Base-by-base conservation (phyloP, 169 alveolate genomes). In the Eimeria mitis region DNA sequence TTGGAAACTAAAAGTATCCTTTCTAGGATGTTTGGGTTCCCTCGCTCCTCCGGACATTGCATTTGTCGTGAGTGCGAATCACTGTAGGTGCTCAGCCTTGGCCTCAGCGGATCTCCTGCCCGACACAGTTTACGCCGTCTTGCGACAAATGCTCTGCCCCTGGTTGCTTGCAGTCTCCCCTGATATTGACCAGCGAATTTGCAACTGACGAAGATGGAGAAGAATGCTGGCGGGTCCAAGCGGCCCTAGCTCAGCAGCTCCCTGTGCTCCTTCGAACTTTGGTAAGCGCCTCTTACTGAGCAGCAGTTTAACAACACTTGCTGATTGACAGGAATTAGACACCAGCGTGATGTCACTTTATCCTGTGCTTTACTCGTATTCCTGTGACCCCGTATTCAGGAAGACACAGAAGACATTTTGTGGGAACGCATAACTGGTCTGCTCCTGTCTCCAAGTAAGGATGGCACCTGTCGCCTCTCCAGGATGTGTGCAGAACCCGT, bases 211-310 rank as follows among this genome's bases (percentile, higher is more conserved):
- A 87, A 28, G 94, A 87, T 23, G 94, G 94, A 63, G 94, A 87
- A 42, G 94, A 65, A 40, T 87, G 94, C n/a, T 87, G 94, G 94
- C 68, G 94, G 34, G 34, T 87, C 65, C 94, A 87, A 44, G 94
- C 94, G 54, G 94, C 94, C 7, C 34, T 87, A 56, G 94, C 94
- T n/a, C 94, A 87, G 65, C 94, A 87, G 65, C 81, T 87, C 61
- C 94, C 94, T 28, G 70, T 87, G 83, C 25, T 87, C n/a, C 63
- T 87, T 19, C 28, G 81, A 21, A 75, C 94, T 40, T 49, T 42
- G 94, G 94, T 87, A 76, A 65, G 83, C 44, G 2, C 7, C 68
- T 31, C 68, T 65, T 40, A 8, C 71, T 14, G 49, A 37, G 44
- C 54, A 49, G 44, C 88, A 78, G 68, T n/a, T 47, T n/a, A 78